Percentiles rank a stretch among this genome's conserved stretches.
Conservation (phyloP, 192 early-diverging fungal genomes). For the Coemansia sp. region DNA sequence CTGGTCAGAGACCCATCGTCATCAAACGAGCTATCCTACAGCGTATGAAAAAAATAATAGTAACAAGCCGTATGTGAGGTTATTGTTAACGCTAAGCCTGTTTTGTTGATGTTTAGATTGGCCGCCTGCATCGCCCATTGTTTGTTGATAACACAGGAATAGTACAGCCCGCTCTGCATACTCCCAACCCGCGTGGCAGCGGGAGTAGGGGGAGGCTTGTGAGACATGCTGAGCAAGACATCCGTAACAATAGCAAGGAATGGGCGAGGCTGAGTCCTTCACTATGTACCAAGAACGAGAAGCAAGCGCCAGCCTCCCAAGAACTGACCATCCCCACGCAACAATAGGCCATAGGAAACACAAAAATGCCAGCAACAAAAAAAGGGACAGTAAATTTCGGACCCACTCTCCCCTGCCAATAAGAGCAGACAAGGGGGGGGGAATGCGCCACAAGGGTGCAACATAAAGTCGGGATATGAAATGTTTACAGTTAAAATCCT, state of each 20-base stretch:
- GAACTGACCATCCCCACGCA: neutral
- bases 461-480: neutral
- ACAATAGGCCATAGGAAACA: neutral
- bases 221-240: neutral
- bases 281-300: neutral
- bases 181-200: neutral
- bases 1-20: constrained; percentile 40
- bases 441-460: constrained; percentile 11
- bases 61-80: neutral
- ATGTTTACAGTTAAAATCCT: constrained; percentile 6
- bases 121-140: neutral
- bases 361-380: neutral
- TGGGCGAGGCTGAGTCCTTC: neutral
- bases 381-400: neutral
- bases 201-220: neutral
- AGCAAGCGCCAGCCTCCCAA: neutral
- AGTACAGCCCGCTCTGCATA: neutral
- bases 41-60: neutral
- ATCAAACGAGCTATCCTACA: constrained; percentile 44
- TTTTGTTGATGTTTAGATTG: constrained; percentile 5
- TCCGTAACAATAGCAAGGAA: neutral
- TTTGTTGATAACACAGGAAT: constrained; percentile 1
- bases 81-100: neutral
- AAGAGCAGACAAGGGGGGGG: neutral
- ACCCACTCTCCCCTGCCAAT: neutral